Evolutionary conservation across 371 early-diverging fungal genomes (phyloP).

Genomic region (Mucor indicus): DNA sequence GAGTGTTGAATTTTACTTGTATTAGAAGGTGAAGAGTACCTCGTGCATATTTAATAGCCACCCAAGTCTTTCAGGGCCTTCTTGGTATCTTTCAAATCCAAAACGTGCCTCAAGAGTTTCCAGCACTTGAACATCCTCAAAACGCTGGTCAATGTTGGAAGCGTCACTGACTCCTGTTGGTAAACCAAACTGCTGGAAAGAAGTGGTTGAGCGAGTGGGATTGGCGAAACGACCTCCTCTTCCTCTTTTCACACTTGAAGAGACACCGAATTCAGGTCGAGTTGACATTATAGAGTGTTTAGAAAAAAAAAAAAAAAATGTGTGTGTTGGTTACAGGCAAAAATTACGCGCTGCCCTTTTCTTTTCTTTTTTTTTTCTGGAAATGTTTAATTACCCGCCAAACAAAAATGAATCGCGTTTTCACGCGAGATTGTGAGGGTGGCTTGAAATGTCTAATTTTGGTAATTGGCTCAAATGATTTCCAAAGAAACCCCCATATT

Average conservation of each 20-base stretch:
- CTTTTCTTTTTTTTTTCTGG: too few relatives aligned
- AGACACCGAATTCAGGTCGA: slow-evolving; percentile 30
- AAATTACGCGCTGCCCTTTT: neutral
- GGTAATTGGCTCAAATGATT: too few relatives aligned
- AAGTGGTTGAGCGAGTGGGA: slow-evolving; percentile 24
- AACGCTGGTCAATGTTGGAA: slow-evolving; percentile 42
- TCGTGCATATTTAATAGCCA: slow-evolving; percentile 96
- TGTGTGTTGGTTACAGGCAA: too few relatives aligned
- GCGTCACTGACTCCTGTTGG: slow-evolving; percentile 17
- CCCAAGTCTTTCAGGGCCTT: slow-evolving; percentile 80
- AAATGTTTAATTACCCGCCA: too few relatives aligned
- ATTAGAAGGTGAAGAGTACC: slow-evolving; percentile 40
- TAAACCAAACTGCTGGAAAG: slow-evolving; percentile 16
- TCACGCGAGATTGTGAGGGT: too few relatives aligned
- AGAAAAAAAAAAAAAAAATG: slow-evolving; percentile 2
- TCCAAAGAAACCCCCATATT: too few relatives aligned
- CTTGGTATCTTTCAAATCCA: slow-evolving; percentile 78
- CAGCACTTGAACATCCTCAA: slow-evolving; percentile 31
- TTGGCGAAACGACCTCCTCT: neutral
- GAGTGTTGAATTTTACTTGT: neutral
- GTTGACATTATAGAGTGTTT: slow-evolving; percentile 12
- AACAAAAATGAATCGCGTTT: too few relatives aligned
- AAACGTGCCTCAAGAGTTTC: slow-evolving; percentile 76
- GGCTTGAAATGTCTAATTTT: too few relatives aligned
- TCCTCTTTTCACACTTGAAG: slow-evolving; percentile 13